Base-by-base conservation (phyloP, 805 yeast genomes). In the Cyberlindnera maritima region DNA sequence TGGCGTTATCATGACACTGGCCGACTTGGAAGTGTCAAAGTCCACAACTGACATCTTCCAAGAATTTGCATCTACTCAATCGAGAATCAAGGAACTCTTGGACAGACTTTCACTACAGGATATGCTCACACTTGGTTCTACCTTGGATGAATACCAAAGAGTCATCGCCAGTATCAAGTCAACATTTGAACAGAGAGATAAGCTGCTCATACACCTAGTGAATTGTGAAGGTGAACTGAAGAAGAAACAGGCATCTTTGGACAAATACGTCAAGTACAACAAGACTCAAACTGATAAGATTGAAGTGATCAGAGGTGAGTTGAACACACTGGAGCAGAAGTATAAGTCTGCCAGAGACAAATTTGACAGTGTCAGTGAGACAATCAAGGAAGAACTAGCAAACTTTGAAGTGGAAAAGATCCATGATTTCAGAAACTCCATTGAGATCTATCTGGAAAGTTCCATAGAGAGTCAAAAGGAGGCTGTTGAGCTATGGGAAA, bases 391-490 rank as follows among this genome's bases (percentile, higher is more conserved):
- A 35, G 96, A 94, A 57, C 66, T 92, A 23, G 70, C 66, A 31
- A 60, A 64, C 14, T 88, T 91, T 61, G 96, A 89, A 61, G 69
- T 72, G 37, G 92, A 85, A 47, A 86, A 83, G 57, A 76, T 88
- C 31, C 81, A 78, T 33, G 98, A 91, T 58, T 89, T 92, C 66
- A 79, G 96, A 61, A 87, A 87, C 59, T 79, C 90, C 52, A 87
- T 92, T 43, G 99, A 94, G 66, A 84, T 92, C 12, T 91, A 83
- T 59, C 77, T 95, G 62, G 98, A 94, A 65, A 81, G 94, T 43
- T 79, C 94, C 20, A 86, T 91, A 45, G 99, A 94, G 66, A 76
- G 90, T 28, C 99, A 94, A 66, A 94, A 94, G 68, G 97, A 90
- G 63, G 81, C 85, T 28, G 87, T 87, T 49, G 95, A 87, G 61